phyloP scores from a whole-genome alignment of 2,329 filamentous ascomycete species.

The Phyllosticta citribraziliensis region DNA sequence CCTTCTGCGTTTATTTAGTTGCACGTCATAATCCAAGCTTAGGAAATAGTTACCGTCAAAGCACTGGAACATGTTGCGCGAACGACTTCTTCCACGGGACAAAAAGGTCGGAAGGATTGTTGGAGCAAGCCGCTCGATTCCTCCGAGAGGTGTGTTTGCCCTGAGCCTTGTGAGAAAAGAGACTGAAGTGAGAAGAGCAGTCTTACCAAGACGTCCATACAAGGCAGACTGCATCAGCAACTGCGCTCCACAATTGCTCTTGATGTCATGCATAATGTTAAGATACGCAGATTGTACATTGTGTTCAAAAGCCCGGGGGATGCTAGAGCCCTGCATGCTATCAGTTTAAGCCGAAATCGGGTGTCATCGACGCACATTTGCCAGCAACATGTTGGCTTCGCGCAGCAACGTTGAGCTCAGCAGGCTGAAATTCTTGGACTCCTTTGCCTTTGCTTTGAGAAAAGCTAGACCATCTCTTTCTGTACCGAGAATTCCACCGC shows the following conservation, averaged over 20 bases:
- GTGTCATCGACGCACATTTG: conserved; percentile 50
- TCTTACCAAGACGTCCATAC: conserved; percentile 64
- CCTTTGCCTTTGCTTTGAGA: conserved; percentile 75
- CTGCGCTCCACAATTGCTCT: conserved; percentile 62
- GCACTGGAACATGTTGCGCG: conserved; percentile 64
- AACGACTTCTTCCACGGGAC: conserved; percentile 67
- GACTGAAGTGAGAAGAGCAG: not conserved
- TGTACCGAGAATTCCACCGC: conserved; percentile 63
- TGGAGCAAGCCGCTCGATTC: conserved; percentile 64
- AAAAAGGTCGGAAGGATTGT: conserved; percentile 55
- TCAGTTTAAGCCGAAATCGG: conserved; percentile 24
- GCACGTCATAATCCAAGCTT: too few species aligned
- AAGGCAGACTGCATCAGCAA: conserved; percentile 62
- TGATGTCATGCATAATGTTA: conserved; percentile 66
- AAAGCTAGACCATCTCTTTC: conserved; percentile 76
- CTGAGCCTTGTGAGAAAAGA: conserved; percentile 18
- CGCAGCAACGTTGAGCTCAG: conserved; percentile 75
- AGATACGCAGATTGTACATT: conserved; percentile 76
- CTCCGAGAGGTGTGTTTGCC: conserved; percentile 47
- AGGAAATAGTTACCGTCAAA: conserved; percentile 38
- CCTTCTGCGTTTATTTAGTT: conserved; percentile 31
- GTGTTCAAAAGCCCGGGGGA: conserved; percentile 59
- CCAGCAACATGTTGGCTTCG: conserved; percentile 71
- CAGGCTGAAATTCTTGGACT: conserved; percentile 75
- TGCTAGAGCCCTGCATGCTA: conserved; percentile 42